Conservation (phyloP, 2,329 filamentous ascomycete species). For the Colletotrichum horii region DNA sequence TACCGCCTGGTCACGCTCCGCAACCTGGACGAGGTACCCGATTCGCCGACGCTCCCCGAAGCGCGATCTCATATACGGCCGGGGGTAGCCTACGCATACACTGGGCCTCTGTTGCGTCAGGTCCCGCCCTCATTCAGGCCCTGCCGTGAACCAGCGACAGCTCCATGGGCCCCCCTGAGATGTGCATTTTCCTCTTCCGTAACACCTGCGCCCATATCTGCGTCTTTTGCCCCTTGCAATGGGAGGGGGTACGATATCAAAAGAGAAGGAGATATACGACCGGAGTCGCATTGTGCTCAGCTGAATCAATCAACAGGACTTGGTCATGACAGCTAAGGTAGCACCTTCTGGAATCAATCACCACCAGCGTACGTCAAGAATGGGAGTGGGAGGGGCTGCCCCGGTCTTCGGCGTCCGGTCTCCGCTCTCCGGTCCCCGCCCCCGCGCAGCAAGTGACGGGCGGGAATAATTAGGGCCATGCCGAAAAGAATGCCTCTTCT, state of each 20-base stretch:
- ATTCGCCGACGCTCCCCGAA: not conserved
- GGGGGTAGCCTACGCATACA: not conserved
- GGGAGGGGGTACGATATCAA: too few relatives aligned
- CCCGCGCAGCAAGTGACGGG: not conserved
- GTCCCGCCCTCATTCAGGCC: not conserved
- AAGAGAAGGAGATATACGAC: not conserved
- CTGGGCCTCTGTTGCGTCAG: not conserved
- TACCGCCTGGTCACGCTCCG: too few relatives aligned
- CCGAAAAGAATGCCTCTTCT: not conserved
- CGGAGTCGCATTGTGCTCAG: not conserved
- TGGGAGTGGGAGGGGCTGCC: not conserved
- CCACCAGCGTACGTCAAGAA: not conserved
- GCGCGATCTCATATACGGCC: not conserved
- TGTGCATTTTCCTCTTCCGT: not conserved
- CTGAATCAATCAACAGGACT: not conserved
- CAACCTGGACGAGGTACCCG: too few relatives aligned
- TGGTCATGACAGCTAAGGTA: not conserved
- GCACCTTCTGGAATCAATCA: not conserved
- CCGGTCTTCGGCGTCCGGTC: not conserved
- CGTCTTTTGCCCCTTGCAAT: not conserved
- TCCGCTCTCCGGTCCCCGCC: not conserved
- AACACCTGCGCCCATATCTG: not conserved
- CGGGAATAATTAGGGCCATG: not conserved
- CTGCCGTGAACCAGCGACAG: not conserved
- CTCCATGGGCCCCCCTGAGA: not conserved